Base-by-base conservation (phyloP, 1,139 yeast species). In the Lodderomyces elongisporus region DNA sequence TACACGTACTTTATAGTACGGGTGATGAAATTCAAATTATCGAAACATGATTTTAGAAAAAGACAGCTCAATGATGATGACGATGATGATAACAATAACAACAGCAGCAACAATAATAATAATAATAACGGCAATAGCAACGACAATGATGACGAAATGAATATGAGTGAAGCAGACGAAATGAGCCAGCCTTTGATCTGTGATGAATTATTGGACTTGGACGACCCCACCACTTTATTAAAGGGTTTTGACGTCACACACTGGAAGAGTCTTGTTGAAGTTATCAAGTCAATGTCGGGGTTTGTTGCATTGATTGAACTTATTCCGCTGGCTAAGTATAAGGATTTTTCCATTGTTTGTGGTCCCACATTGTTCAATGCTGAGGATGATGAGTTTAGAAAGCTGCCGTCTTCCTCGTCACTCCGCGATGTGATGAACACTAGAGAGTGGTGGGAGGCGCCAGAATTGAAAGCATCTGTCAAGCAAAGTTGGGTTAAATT, bases 401-500 rank as follows among this genome's bases (percentile, higher is more conserved):
- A 20, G 22, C n/a, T n/a, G n/a, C n/a, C n/a, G n/a, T n/a, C n/a
- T n/a, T n/a, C n/a, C n/a, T 8, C 22, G 9, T 8, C 23, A 12
- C 23, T 35, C 12, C 22, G 35, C 7, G 37, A 31, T 17, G 25
- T 33, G 5, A 35, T 35, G 7, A 39, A 33, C 22, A n/a, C 30
- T 12, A 28, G 25, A 4, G 43, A 41, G 12, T 49, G 56, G 46
- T 60, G 56, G 57, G 53, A 58, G 42, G 39, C 47, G 10, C 48
- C 46, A n/a, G 51, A 50, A 2, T 36, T 52, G 3, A 42, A 40
- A 25, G 31, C 57, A 40, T 13, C 42, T 31, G 39, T 54, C 30
- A 32, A 42, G 41, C 68, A 66, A 34, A 56, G 62, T 0, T 69
- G 76, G 75, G 41, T 59, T 27, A 72, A 68, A 44, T 65, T 58